A percentile compares a stretch with the other conserved stretches of the same genome.
These are phyloP conservation scores for Quercus rubra DNA, from an alignment of 306 rosid genomes.

Conservation along the genomic window DNA sequence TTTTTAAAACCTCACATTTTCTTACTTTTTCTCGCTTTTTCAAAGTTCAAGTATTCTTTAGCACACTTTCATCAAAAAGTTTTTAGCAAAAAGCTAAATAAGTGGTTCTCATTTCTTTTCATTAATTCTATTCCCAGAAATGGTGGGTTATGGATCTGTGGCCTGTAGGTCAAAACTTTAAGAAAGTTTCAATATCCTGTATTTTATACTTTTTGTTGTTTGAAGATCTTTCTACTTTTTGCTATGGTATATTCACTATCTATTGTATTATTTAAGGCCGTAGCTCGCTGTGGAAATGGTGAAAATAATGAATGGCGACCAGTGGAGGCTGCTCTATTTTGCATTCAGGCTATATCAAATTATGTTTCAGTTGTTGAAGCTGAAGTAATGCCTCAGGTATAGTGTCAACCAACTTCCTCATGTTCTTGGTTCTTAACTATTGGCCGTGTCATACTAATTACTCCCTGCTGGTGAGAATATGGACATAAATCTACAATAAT, in stretches of 20 bases:
- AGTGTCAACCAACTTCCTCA: constrained; percentile 19
- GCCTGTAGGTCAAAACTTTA: not conserved
- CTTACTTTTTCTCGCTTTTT: too few species aligned
- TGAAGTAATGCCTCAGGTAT: constrained; percentile 97
- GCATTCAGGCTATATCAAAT: constrained; percentile 87
- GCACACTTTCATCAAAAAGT: too few species aligned
- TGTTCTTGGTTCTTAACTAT: not conserved
- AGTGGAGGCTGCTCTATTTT: constrained; percentile 95
- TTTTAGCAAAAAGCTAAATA: too few species aligned
- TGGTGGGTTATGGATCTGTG: not conserved
- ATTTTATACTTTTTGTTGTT: constrained; percentile 15
- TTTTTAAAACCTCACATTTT: too few species aligned
- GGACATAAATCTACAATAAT: not conserved
- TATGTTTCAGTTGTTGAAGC: constrained; percentile 85
- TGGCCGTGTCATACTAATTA: not conserved
- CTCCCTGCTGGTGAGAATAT: not conserved
- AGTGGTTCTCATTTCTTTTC: not conserved
- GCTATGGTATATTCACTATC: not conserved
- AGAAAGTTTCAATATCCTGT: not conserved
- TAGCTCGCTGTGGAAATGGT: constrained; percentile 63
- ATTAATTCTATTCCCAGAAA: not conserved
- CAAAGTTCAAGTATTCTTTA: too few species aligned
- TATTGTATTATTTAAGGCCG: constrained; percentile 52
- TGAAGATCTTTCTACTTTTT: constrained; percentile 1
- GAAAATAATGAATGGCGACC: constrained; percentile 84